Evolutionary conservation across 176 grass and related monocot species (phyloP).

Genomic region (Coix lacrymajobi): DNA sequence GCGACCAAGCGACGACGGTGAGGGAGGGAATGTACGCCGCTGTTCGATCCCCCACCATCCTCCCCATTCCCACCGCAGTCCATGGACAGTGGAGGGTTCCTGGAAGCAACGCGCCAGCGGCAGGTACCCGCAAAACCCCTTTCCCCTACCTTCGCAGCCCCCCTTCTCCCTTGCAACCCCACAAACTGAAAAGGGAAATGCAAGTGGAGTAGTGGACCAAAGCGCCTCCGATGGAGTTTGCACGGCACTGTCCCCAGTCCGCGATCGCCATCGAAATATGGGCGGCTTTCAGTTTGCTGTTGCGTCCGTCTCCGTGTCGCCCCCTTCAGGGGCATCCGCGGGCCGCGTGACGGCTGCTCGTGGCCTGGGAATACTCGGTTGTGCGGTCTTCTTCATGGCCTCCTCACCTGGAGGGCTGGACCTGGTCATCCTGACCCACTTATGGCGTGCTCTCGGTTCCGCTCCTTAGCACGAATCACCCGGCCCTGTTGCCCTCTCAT

Average conservation of each 20-base stretch:
- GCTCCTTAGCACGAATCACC: not conserved
- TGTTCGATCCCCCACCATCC: not conserved
- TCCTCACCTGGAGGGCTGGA: too few relatives aligned
- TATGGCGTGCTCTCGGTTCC: not conserved
- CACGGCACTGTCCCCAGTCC: not conserved
- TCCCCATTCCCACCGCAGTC: not conserved
- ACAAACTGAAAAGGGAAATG: not conserved
- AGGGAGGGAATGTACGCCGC: not conserved
- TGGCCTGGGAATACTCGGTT: not conserved
- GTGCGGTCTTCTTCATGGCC: conserved; percentile 1
- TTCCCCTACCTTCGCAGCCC: not conserved
- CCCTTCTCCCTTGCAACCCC: not conserved
- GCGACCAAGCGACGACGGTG: not conserved
- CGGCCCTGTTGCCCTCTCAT: not conserved
- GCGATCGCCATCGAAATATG: not conserved
- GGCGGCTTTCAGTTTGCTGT: not conserved
- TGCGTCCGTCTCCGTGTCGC: not conserved
- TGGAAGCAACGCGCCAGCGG: not conserved
- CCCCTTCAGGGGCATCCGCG: not conserved
- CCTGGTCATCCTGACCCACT: conserved; percentile 6
- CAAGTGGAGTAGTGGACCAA: too few relatives aligned
- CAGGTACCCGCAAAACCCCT: not conserved
- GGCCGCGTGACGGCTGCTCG: not conserved
- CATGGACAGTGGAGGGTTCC: not conserved
- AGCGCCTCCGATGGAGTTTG: not conserved